Evolutionary conservation across 2,329 filamentous ascomycete species (phyloP).

Genomic region (Ascochyta clinopodiicola): DNA sequence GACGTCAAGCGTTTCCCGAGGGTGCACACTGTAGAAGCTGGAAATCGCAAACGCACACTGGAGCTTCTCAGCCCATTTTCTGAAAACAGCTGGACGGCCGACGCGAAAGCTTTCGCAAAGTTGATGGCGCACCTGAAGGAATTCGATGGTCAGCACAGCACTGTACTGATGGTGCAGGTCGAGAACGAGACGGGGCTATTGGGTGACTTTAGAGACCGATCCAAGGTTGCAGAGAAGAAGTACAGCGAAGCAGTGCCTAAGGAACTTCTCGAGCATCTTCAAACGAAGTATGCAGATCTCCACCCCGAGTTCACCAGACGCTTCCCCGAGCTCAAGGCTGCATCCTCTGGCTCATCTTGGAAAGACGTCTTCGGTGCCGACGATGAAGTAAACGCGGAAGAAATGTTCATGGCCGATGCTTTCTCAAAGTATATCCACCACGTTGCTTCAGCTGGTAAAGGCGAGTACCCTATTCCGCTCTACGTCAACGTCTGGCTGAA

Average conservation of each 20-base stretch:
- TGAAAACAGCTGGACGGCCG: slow-evolving; percentile 44
- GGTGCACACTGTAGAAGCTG: slow-evolving; percentile 29
- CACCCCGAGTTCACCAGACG: slow-evolving; percentile 38
- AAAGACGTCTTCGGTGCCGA: slow-evolving; percentile 50
- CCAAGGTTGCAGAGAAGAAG: slow-evolving; percentile 49
- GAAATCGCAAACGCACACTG: slow-evolving; percentile 27
- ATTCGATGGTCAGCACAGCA: slow-evolving; percentile 55
- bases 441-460: slow-evolving; percentile 52
- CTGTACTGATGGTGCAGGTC: slow-evolving; percentile 65
- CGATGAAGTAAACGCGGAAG: slow-evolving; percentile 46
- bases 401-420: slow-evolving; percentile 59
- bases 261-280: slow-evolving; percentile 44
- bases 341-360: slow-evolving; percentile 40
- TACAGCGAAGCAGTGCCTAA: slow-evolving; percentile 51
- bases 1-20: slow-evolving; percentile 43
- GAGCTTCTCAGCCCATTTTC: slow-evolving; percentile 44
- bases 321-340: slow-evolving; percentile 29
- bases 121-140: slow-evolving; percentile 52
- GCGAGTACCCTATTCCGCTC: slow-evolving; percentile 51
- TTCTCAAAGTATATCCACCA: slow-evolving; percentile 52
- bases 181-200: slow-evolving; percentile 63
- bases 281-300: slow-evolving; percentile 16
- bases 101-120: slow-evolving; percentile 49
- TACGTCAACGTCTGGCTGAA: slow-evolving; percentile 59
- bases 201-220: slow-evolving; percentile 60